phyloP scores from a whole-genome alignment of 2,329 filamentous ascomycete species.

The Nigrospora oryzae region DNA sequence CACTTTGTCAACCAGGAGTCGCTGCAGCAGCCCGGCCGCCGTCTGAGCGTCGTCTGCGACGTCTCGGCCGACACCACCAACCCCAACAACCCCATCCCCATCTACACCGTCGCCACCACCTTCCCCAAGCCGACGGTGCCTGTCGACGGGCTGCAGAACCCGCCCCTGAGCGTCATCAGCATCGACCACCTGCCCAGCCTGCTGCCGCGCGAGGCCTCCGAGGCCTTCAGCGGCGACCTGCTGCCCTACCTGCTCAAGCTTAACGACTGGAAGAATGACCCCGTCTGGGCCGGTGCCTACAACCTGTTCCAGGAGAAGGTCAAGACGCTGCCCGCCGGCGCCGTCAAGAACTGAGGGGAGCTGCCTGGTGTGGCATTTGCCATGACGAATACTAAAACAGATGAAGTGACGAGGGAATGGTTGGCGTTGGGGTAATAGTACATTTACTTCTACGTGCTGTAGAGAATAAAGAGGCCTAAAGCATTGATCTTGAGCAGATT shows the following conservation, averaged over 20 bases:
- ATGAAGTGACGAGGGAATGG: too few relatives aligned
- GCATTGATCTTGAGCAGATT: too few relatives aligned
- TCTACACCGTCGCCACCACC: constrained; percentile 78
- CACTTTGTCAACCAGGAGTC: constrained; percentile 70
- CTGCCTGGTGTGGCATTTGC: too few relatives aligned
- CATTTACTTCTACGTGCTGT: too few relatives aligned
- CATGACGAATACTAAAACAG: too few relatives aligned
- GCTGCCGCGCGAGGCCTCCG: constrained; percentile 76
- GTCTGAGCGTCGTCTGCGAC: constrained; percentile 73
- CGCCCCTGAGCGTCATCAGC: constrained; percentile 70
- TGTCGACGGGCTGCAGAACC: constrained; percentile 51
- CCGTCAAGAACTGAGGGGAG: constrained; percentile 1
- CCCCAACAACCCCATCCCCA: constrained; percentile 61
- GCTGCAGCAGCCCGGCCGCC: constrained; percentile 59
- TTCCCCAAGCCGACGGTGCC: constrained; percentile 82
- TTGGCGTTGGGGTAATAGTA: too few relatives aligned
- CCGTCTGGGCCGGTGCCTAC: constrained; percentile 81
- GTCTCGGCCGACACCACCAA: constrained; percentile 70
- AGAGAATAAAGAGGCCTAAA: too few relatives aligned
- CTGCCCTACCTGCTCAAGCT: constrained; percentile 70
- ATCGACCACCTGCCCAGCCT: constrained; percentile 82
- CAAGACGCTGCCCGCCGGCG: constrained; percentile 49
- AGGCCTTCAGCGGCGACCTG: constrained; percentile 73
- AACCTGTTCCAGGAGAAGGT: constrained; percentile 81
- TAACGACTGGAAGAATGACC: constrained; percentile 62